phyloP scores from a whole-genome alignment of 2,329 filamentous ascomycete genomes.

The Orbilia quercus region DNA sequence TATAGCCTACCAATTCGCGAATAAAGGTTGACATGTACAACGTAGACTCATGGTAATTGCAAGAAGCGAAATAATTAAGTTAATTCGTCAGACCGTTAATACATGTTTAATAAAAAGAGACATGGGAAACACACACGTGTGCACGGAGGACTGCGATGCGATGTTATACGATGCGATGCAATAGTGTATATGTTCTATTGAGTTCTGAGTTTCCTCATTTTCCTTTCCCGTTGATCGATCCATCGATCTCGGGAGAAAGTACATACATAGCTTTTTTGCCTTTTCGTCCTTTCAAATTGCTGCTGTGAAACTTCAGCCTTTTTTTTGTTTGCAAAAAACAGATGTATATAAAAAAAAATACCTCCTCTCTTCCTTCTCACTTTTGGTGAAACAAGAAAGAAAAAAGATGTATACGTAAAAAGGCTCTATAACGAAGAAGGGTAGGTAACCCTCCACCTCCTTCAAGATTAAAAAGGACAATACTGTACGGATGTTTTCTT shows the following conservation, averaged over 20 bases:
- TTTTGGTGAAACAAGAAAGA: background rate
- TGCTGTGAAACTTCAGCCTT: background rate
- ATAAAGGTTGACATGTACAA: too few species aligned
- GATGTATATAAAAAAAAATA: too few species aligned
- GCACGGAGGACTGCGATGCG: too few species aligned
- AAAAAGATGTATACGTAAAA: conserved; percentile 12
- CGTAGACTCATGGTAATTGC: too few species aligned
- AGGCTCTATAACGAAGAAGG: background rate
- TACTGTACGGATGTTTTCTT: conserved; percentile 1
- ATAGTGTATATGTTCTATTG: conserved; percentile 1
- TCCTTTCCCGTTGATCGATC: background rate
- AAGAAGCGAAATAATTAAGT: too few species aligned
- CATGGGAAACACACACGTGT: too few species aligned
- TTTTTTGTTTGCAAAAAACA: too few species aligned
- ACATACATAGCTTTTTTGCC: conserved; percentile 34
- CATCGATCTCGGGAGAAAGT: too few species aligned
- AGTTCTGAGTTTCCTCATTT: background rate
- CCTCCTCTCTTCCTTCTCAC: too few species aligned
- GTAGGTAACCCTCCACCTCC: background rate
- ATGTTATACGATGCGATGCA: background rate
- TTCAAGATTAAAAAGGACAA: conserved; percentile 5
- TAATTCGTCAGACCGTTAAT: too few species aligned
- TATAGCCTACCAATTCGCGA: too few species aligned
- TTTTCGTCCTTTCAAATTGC: conserved; percentile 10
- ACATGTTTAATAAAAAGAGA: too few species aligned